phyloP scores from a whole-genome alignment of 106 monocot species.

The Dioscorea dumetorum region DNA sequence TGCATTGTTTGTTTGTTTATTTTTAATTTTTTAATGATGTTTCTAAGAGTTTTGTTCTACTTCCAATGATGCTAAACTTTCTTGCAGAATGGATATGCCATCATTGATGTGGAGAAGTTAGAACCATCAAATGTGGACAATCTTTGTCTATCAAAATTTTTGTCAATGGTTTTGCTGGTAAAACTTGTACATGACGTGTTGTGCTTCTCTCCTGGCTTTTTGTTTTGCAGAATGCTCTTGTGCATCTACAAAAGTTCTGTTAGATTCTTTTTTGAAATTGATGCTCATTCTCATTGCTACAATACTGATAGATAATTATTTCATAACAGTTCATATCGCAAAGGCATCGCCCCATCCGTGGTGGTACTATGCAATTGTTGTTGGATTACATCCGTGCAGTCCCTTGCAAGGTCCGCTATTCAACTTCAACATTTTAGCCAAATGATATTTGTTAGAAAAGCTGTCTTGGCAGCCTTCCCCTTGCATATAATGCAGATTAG shows the following conservation, averaged over 20 bases:
- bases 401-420: conserved; percentile 73
- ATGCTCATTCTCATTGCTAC: not conserved
- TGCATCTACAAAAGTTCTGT: too few species aligned
- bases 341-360: conserved; percentile 82
- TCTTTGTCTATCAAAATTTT: conserved; percentile 63
- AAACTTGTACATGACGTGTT: not conserved
- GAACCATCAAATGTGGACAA: conserved; percentile 60
- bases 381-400: conserved; percentile 65
- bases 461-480: too few species aligned
- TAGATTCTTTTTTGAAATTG: too few species aligned
- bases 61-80: not conserved
- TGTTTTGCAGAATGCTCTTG: too few species aligned
- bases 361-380: conserved; percentile 48
- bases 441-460: too few species aligned
- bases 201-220: too few species aligned
- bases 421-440: too few species aligned
- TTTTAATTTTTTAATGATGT: not conserved
- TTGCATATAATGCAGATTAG: too few species aligned
- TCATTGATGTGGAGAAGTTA: conserved; percentile 78
- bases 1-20: not conserved
- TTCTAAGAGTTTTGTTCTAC: not conserved
- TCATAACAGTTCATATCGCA: conserved; percentile 79
- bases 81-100: conserved; percentile 77
- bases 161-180: conserved; percentile 74
- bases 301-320: conserved; percentile 8